These are phyloP conservation scores for Trichophyton mentagrophytes DNA, from an alignment of 2,329 filamentous ascomycete genomes.

Conservation along the genomic window DNA sequence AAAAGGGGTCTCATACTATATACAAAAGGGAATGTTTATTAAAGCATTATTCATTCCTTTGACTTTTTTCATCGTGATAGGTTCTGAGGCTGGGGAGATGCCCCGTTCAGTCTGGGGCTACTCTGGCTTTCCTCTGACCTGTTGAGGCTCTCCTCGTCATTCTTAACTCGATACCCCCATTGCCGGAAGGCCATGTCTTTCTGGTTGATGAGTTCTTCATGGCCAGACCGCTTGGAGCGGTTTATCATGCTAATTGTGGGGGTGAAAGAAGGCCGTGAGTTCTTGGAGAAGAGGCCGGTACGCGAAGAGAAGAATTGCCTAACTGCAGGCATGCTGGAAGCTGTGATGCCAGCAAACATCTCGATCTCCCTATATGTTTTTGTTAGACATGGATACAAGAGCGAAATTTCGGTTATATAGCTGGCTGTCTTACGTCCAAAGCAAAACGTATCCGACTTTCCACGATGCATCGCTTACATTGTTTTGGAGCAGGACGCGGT, in stretches of 20 bases:
- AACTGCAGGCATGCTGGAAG: slow-evolving; percentile 2
- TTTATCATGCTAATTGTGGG: background rate
- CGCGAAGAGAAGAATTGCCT: slow-evolving; percentile 1
- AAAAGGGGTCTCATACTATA: background rate
- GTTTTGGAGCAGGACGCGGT: background rate
- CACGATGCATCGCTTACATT: slow-evolving; percentile 3
- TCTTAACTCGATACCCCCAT: background rate
- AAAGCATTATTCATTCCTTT: background rate
- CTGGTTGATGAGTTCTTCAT: background rate
- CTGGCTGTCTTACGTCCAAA: background rate
- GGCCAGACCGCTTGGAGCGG: background rate
- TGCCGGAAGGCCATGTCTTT: background rate
- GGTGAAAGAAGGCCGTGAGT: background rate
- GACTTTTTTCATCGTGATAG: background rate
- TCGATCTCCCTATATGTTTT: background rate
- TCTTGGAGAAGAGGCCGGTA: background rate
- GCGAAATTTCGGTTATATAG: too few species aligned
- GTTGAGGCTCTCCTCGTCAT: background rate
- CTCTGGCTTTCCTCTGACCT: background rate
- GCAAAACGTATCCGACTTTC: slow-evolving; percentile 3
- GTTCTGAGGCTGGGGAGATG: background rate
- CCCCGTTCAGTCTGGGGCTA: background rate
- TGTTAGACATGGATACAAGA: background rate
- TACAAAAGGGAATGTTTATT: background rate
- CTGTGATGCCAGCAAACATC: slow-evolving; percentile 4